Base-by-base conservation (phyloP, 805 yeast genomes). In the Saccharomycopsis sp. region DNA sequence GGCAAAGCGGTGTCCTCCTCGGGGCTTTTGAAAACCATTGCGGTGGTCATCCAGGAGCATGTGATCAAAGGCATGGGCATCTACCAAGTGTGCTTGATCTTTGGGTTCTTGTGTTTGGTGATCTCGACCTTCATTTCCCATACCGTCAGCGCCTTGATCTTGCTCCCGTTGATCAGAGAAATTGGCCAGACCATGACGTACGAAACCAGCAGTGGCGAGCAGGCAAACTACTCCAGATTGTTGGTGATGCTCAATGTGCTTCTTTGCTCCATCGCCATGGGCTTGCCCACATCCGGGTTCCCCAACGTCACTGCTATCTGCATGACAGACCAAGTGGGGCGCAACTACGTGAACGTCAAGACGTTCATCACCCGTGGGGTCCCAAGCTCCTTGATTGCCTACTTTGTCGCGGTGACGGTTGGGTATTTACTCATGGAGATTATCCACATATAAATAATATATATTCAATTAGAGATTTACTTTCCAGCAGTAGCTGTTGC, bases 231-330 rank as follows among this genome's bases (percentile, higher is more conserved):
- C 60, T 95, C 97, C 26, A 71, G 87, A 48, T 56, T 89, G 34
- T 64, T 92, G 51, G 80, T 92, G 35, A 71, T 75, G 77, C 65
- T 67, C 9, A 67, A 73, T 41, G 78, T 77, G 2, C 59, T 75
- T 48, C 64, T 92, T 48, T 85, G 96, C 53, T 89, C 97, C 0
- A 79, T 83, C 27, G 98, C 97, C 2, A 92, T 92, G 97, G 97
- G 96, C 1, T 65, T 92, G 40, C 97, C 98, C 21, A 92, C 97
- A 0, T 83, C 95, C 2, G 97, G 98, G 0, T 89, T 92, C 67
- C 98, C 98, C 4, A 92, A 92, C 53, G 96, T 92, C 26, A 87
- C 97, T 0, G 98, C 97, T 0, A 86, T 92, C 48, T 87, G 96
- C 44, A 76, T 87, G 76, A 78, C 88, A 4, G 95, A 92, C 58